Conservation (phyloP, 192 early-diverging fungal genomes). For the Coemansia sp. region DNA sequence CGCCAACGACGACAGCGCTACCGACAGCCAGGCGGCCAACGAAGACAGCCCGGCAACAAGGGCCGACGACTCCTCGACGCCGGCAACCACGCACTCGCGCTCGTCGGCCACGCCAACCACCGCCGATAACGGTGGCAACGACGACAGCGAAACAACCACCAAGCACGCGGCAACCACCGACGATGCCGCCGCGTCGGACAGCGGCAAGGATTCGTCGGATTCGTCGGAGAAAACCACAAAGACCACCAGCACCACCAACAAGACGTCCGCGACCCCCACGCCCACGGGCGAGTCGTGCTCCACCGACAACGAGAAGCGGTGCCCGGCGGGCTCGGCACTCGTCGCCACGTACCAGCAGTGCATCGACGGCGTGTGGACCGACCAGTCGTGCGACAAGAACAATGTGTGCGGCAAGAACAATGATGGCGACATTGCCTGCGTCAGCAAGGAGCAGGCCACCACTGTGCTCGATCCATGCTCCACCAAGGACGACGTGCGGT, state of each 20-base stretch:
- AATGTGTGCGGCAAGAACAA: slow-evolving; percentile 32
- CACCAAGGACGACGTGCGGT: slow-evolving; percentile 32
- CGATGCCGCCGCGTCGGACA: neutral
- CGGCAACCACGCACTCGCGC: neutral
- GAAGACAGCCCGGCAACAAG: neutral
- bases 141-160: neutral
- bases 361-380: slow-evolving; percentile 28
- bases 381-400: slow-evolving; percentile 28
- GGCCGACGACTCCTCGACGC: neutral
- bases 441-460: slow-evolving; percentile 37
- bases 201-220: neutral
- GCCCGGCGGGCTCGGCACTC: slow-evolving; percentile 6
- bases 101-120: neutral
- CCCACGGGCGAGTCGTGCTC: slow-evolving; percentile 35
- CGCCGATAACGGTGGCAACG: neutral
- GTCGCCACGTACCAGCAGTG: slow-evolving; percentile 30
- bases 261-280: slow-evolving; percentile 14
- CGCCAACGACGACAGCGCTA: neutral
- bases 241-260: neutral
- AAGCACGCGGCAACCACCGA: neutral
- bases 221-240: slow-evolving; percentile 1
- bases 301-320: slow-evolving; percentile 27
- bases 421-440: slow-evolving; percentile 24
- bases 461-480: slow-evolving; percentile 26
- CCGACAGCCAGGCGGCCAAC: slow-evolving; percentile 4